Base-by-base conservation (phyloP, 345 rosid genomes). In the Lepidium aucheri region DNA sequence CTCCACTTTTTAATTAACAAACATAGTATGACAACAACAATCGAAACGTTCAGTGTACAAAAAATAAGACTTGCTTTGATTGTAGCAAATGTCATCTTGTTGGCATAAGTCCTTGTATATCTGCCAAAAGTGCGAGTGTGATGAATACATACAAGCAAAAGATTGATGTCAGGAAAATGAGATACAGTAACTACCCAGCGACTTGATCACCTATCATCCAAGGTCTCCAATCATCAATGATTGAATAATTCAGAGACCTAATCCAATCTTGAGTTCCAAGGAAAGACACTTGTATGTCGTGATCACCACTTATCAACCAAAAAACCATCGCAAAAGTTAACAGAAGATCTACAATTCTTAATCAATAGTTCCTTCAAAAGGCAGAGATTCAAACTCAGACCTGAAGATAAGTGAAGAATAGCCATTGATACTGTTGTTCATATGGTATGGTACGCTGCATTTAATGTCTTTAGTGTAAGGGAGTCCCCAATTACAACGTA, bases 51-150 rank as follows among this genome's bases (percentile, higher is more conserved):
- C 16, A 63, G 42, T 2, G 4, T 15, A 33, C 3, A 14, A 8
- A 1, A 30, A 44, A 60, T 4, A 15, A 20, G 22, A 24, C 76
- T 67, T 69, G 64, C 97, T 84, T 86, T 91, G 1, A 88, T 71
- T 5, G 93, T 91, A 5, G 91, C 93, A 61, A 73, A 91, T 47
- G 93, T 80, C 97, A 88, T 83, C 36, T 38, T 65, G 59, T 85
- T 88, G 2, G 88, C 71, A 61, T 86, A 86, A 50, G 83, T 80
- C 78, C 93, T 85, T 0, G 89, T 83, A 71, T 83, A 87, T 38
- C 97, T 70, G 63, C 40, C 22, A 46, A 60, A 10, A 22, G 5
- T 30, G 3, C 0, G 11, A 53, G 1, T 41, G 18, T 40, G 20
- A 8, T 69, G 49, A 53, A 41, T 12, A 61, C 54, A 16, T 12